These are phyloP conservation scores for Porcisia hertigi DNA, from an alignment of 208 protist species.

Conservation along the genomic window DNA sequence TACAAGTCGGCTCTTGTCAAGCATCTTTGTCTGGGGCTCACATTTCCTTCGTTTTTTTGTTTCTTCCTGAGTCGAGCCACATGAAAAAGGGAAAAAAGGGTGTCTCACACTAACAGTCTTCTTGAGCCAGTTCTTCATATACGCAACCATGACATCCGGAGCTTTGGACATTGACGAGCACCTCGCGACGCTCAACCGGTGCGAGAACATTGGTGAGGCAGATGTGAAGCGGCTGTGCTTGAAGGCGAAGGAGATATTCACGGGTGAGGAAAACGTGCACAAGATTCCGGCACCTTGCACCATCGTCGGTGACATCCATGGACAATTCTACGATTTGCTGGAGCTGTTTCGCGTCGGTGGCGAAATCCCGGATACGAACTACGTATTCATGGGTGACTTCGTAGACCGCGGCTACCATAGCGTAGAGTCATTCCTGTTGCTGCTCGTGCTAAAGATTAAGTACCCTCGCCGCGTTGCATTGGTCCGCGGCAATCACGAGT, in stretches of 20 bases:
- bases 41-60: neutral
- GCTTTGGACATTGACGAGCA: constrained; percentile 95
- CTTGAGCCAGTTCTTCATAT: neutral
- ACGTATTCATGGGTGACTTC: constrained; percentile 98
- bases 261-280: constrained; percentile 91
- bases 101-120: neutral
- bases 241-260: constrained; percentile 83
- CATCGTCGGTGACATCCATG: constrained; percentile 95
- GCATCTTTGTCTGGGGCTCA: neutral
- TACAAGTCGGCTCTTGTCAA: neutral
- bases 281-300: constrained; percentile 91
- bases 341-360: constrained; percentile 97
- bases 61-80: neutral
- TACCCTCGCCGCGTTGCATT: constrained; percentile 96
- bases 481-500: constrained; percentile 97
- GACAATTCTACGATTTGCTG: constrained; percentile 97
- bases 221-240: constrained; percentile 92
- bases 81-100: neutral
- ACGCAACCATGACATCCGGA: constrained; percentile 19
- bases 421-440: constrained; percentile 98
- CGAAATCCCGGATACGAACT: constrained; percentile 97
- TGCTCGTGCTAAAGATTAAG: constrained; percentile 98
- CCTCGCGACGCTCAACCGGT: constrained; percentile 95
- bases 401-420: constrained; percentile 98
- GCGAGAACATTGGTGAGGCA: constrained; percentile 92